Conservation (phyloP, 306 rosid species). For the Nissolia schottii region DNA sequence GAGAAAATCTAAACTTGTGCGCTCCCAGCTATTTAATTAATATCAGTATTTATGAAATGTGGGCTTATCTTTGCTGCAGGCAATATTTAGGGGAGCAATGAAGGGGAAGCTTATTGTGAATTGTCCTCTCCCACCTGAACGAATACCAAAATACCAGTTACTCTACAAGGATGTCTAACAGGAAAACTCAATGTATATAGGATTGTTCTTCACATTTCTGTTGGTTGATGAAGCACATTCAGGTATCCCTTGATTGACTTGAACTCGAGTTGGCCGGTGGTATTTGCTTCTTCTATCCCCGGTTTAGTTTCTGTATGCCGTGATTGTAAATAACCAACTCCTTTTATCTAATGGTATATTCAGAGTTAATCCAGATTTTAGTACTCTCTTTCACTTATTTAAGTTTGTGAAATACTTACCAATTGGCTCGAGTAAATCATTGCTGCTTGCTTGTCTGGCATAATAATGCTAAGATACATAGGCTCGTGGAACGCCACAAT, state of each 20-base stretch:
- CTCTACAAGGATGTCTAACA: constrained; percentile 61
- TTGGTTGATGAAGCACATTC: not conserved
- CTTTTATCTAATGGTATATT: no score
- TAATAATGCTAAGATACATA: no score
- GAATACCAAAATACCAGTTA: constrained; percentile 67
- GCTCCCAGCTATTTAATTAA: not conserved
- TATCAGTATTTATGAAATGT: constrained; percentile 6
- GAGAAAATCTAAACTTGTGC: not conserved
- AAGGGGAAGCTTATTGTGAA: constrained; percentile 78
- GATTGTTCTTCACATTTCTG: not conserved
- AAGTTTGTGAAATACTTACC: not conserved
- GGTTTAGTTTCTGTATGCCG: not conserved
- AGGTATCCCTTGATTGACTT: not conserved
- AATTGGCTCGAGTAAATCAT: not conserved
- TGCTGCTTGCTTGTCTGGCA: no score
- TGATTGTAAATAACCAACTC: not conserved
- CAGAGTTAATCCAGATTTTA: not conserved
- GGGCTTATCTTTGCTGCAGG: constrained; percentile 36
- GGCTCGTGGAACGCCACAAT: not conserved
- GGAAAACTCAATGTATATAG: not conserved
- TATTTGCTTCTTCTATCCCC: not conserved
- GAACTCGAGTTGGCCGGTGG: not conserved
- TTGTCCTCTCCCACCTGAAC: constrained; percentile 68
- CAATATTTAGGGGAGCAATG: constrained; percentile 85
- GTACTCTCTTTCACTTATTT: not conserved